Conservation (phyloP, 805 yeast species). For the Candida montana region DNA sequence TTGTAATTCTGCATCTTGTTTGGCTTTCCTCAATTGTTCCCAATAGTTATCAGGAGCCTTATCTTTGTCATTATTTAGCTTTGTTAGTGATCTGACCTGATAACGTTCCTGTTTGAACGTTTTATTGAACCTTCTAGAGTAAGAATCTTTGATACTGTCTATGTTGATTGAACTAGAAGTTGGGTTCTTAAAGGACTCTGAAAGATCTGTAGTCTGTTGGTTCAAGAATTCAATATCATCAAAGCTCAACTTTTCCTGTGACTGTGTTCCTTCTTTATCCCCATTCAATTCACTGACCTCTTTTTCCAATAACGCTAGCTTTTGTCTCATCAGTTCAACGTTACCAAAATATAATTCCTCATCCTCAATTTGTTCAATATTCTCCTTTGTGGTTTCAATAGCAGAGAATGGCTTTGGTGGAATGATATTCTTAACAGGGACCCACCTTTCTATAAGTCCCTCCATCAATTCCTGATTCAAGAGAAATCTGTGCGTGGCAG, state of each 20-base stretch:
- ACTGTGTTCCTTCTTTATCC: too few species aligned
- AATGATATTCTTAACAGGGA: constrained; percentile 40
- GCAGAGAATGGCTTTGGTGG: constrained; percentile 32
- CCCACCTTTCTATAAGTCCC: constrained; percentile 39
- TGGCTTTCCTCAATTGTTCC: constrained; percentile 17
- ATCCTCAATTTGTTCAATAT: constrained; percentile 12
- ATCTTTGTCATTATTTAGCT: constrained; percentile 12
- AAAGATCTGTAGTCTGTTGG: constrained; percentile 8
- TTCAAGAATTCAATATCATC: constrained; percentile 5
- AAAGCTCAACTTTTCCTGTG: constrained; percentile 1
- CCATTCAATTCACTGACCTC: constrained; percentile 15
- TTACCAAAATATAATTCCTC: constrained; percentile 25
- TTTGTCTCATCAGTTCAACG: constrained; percentile 19
- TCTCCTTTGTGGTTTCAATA: constrained; percentile 14
- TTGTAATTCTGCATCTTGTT: constrained; percentile 10
- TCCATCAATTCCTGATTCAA: constrained; percentile 47
- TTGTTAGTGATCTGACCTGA: constrained; percentile 11
- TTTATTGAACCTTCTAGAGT: constrained; percentile 6
- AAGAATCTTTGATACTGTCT: constrained; percentile 5
- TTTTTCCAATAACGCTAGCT: constrained; percentile 13
- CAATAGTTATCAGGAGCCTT: constrained; percentile 24
- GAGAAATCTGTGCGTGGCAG: constrained; percentile 39
- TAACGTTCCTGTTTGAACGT: constrained; percentile 4
- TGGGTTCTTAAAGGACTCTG: constrained; percentile 8
- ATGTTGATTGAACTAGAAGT: constrained; percentile 1